Conservation (phyloP, 148 eudicot genomes). For the Camellia sinensis region DNA sequence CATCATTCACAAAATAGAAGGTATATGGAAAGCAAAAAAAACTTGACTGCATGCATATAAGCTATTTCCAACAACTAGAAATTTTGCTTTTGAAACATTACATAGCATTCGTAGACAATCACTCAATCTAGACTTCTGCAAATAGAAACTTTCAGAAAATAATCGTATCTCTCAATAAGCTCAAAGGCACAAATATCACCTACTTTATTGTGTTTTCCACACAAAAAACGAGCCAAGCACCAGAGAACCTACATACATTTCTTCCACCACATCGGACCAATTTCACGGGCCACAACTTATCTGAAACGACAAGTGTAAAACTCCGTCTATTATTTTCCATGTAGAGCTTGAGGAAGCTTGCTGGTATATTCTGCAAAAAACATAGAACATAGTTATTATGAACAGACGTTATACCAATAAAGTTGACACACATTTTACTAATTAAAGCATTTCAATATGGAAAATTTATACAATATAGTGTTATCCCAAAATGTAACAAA, state of each 20-base stretch:
- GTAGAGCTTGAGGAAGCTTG: constrained; percentile 8
- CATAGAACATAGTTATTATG: too few relatives aligned
- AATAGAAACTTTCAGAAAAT: constrained; percentile 12
- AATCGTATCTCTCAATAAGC: neutral
- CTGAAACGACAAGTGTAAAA: neutral
- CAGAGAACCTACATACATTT: neutral
- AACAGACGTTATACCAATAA: neutral
- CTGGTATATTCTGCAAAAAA: constrained; percentile 16
- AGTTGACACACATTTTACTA: neutral
- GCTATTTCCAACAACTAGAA: too few relatives aligned
- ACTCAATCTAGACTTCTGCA: constrained; percentile 8
- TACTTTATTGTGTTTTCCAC: constrained; percentile 4
- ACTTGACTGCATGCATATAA: too few relatives aligned
- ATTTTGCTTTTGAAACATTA: too few relatives aligned
- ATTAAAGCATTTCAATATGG: neutral
- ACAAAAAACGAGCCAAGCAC: neutral
- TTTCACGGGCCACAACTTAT: constrained; percentile 7
- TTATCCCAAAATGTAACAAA: too few relatives aligned
- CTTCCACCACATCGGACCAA: neutral
- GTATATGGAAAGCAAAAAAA: too few relatives aligned
- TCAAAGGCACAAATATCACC: constrained; percentile 20
- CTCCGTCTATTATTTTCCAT: neutral
- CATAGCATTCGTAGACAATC: neutral
- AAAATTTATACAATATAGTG: too few relatives aligned
- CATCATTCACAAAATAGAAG: too few relatives aligned